Base-by-base conservation (phyloP, 1,284 basidiomycete genomes). In the Kalmanozyma brasiliensis region DNA sequence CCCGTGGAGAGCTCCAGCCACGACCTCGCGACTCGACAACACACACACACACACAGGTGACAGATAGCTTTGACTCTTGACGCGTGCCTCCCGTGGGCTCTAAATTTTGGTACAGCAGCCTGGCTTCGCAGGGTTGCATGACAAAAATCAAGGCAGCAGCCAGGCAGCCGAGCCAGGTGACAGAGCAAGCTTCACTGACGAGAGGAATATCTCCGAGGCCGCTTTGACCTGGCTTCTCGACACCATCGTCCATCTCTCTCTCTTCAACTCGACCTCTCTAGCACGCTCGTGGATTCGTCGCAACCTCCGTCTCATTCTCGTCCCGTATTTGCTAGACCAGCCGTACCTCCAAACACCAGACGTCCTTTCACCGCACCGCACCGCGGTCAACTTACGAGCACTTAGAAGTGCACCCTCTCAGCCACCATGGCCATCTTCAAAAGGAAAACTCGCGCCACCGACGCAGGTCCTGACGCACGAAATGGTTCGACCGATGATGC, bases 351-450 rank as follows among this genome's bases (percentile, higher is more conserved):
- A n/a, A n/a, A n/a, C n/a, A n/a, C n/a, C n/a, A n/a, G n/a, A n/a
- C n/a, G n/a, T n/a, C n/a, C n/a, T n/a, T n/a, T n/a, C n/a, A n/a
- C n/a, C n/a, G n/a, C n/a, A n/a, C n/a, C n/a, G n/a, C n/a, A n/a
- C n/a, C n/a, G n/a, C n/a, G 23, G 19, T 43, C 23, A 33, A 24
- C 11, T 19, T 1, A 10, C 4, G 23, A 38, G 17, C 23, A 7
- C 20, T 19, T 22, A 7, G 36, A 17, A 42, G n/a, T 9, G 30
- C 41, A 20, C 24, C 37, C 14, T 35, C 26, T 17, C 32, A 16
- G 24, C 26, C 53, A 43, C 17, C 3, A 75, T 77, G 73, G 62
- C 73, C 37, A 70, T 73, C 59, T 70, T 67, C 41, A 61, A 56
- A 36, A 60, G 65, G 22, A 74, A 67, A 41, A 30, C 51, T 13